These are phyloP conservation scores for Chenopodium formosanum DNA, from an alignment of 148 eudicot genomes.

Conservation along the genomic window DNA sequence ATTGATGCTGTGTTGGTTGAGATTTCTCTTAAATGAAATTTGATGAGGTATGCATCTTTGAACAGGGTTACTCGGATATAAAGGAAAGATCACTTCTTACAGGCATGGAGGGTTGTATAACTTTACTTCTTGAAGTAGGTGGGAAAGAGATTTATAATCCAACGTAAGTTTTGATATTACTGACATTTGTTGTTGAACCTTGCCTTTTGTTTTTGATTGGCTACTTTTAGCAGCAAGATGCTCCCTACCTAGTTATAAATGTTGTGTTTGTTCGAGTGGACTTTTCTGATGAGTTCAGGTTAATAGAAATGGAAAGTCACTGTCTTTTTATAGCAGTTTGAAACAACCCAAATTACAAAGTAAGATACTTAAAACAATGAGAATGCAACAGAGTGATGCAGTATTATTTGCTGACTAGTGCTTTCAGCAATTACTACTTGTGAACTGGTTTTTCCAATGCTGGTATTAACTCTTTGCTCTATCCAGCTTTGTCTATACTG, in stretches of 20 bases:
- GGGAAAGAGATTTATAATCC: conserved; percentile 63
- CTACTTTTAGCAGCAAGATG: neutral
- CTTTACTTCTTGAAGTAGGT: conserved; percentile 66
- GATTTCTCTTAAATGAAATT: neutral
- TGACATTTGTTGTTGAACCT: neutral
- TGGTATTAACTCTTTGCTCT: neutral
- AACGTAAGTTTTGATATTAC: conserved; percentile 52
- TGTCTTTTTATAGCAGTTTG: neutral
- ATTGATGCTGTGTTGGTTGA: neutral
- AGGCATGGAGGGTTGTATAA: conserved; percentile 71
- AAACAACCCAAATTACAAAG: neutral
- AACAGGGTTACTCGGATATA: conserved; percentile 89
- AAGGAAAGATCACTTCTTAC: conserved; percentile 82
- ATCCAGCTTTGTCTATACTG: conserved; percentile 57
- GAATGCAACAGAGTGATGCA: neutral
- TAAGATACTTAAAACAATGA: neutral
- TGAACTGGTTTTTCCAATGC: neutral
- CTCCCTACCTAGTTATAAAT: neutral
- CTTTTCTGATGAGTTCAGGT: neutral
- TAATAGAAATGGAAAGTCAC: neutral
- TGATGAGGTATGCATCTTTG: neutral
- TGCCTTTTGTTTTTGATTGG: neutral
- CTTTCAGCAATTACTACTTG: neutral
- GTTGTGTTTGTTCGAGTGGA: neutral
- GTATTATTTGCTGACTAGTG: neutral